A percentile compares a stretch with the other conserved stretches of the same genome.
Conservation (phyloP, 495 filamentous ascomycete genomes). For the Xylaria nigripes region DNA sequence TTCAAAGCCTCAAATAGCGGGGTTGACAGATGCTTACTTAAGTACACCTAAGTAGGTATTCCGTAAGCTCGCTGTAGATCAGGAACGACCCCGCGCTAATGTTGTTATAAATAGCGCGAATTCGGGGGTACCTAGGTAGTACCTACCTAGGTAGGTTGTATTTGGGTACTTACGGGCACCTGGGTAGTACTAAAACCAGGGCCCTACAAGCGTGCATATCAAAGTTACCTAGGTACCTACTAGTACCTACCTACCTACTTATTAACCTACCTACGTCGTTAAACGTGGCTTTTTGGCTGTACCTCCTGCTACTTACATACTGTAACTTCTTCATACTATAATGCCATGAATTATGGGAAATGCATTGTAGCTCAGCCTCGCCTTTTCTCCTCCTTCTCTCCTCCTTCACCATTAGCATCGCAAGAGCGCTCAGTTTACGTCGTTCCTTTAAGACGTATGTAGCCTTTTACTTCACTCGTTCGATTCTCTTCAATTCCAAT, state of each 20-base stretch:
- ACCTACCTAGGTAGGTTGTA: not conserved
- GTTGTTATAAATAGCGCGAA: not conserved
- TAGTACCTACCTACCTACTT: too few species aligned
- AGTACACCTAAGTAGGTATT: not conserved
- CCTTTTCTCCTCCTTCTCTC: not conserved
- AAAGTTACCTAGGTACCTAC: too few species aligned
- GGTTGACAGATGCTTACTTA: not conserved
- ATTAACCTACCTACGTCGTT: too few species aligned
- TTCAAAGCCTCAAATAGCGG: not conserved
- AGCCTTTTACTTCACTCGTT: not conserved
- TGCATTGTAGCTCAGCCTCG: not conserved
- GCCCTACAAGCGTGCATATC: not conserved
- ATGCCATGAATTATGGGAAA: too few species aligned
- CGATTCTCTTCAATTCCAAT: not conserved
- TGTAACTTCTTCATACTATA: too few species aligned
- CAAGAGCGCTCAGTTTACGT: not conserved
- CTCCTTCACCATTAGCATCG: not conserved
- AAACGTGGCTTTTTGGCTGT: conserved; percentile 8
- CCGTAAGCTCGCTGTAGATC: not conserved
- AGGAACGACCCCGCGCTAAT: not conserved
- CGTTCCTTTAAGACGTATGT: not conserved
- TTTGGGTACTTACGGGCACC: too few species aligned
- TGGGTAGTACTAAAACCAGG: not conserved
- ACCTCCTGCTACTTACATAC: too few species aligned
- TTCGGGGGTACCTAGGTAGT: not conserved